phyloP scores from a whole-genome alignment of 1,284 basidiomycete genomes.

The Ganoderma leucocontextum region DNA sequence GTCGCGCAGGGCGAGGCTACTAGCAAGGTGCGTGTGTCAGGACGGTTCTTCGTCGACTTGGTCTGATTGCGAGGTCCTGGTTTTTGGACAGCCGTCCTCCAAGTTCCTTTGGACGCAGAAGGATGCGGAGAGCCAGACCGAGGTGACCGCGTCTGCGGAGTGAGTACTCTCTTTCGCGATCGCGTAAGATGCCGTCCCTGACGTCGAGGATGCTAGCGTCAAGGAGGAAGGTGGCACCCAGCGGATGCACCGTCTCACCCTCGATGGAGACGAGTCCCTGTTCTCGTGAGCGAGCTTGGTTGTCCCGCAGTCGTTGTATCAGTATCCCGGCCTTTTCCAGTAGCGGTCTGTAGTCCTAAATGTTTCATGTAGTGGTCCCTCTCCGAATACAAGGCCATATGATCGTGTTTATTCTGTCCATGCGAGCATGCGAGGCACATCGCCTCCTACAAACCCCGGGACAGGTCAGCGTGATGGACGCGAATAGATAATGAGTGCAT shows the following conservation, averaged over 20 bases:
- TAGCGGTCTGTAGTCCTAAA: not conserved
- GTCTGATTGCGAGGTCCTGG: too few species aligned
- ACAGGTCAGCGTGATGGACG: too few species aligned
- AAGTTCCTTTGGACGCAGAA: constrained; percentile 35
- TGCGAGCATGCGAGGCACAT: too few species aligned
- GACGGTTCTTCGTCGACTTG: too few species aligned
- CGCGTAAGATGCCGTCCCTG: not conserved
- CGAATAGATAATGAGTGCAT: too few species aligned
- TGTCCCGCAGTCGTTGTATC: not conserved
- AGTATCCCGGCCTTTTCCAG: not conserved
- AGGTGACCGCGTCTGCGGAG: constrained; percentile 35
- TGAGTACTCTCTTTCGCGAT: constrained; percentile 16
- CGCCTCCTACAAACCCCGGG: too few species aligned
- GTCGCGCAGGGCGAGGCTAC: constrained; percentile 20
- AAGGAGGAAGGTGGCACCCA: constrained; percentile 35
- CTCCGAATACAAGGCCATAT: too few species aligned
- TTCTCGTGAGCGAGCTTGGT: constrained; percentile 20
- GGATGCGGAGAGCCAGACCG: constrained; percentile 20
- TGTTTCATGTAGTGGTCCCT: not conserved
- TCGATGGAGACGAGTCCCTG: constrained; percentile 38
- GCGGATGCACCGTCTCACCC: constrained; percentile 35
- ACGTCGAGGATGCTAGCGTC: constrained; percentile 21
- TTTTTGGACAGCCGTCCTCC: constrained; percentile 22
- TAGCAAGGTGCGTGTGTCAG: constrained; percentile 7
- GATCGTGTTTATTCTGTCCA: too few species aligned